Evolutionary conservation across 192 early-diverging fungal genomes (phyloP).

Genomic region (Neocallimastix lanati): DNA sequence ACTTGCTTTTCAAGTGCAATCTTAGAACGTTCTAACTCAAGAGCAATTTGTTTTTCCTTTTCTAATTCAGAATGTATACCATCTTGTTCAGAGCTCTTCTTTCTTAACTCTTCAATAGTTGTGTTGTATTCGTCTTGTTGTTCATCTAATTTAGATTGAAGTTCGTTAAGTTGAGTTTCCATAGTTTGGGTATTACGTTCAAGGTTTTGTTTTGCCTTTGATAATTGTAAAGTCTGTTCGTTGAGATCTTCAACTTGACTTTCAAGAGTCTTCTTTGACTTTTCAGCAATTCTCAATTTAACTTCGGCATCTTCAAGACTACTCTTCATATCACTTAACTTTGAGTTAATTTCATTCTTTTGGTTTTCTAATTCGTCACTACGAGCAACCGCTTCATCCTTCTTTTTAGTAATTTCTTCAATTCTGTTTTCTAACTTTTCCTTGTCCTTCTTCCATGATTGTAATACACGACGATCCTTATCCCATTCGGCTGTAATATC

Average conservation of each 20-base stretch:
- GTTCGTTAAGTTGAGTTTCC: constrained; percentile 52
- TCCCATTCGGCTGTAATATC: constrained; percentile 37
- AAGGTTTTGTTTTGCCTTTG: constrained; percentile 47
- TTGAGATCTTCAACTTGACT: constrained; percentile 51
- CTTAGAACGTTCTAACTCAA: constrained; percentile 40
- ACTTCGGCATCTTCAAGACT: constrained; percentile 51
- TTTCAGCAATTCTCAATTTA: constrained; percentile 40
- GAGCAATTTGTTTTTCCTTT: constrained; percentile 36
- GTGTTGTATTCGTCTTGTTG: constrained; percentile 41
- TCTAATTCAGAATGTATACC: constrained; percentile 42
- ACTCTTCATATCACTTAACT: constrained; percentile 36
- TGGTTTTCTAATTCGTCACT: constrained; percentile 46
- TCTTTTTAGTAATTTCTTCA: constrained; percentile 45
- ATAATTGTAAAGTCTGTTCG: constrained; percentile 45
- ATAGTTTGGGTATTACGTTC: constrained; percentile 46
- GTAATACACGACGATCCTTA: constrained; percentile 42
- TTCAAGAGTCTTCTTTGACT: constrained; percentile 53
- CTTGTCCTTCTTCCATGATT: constrained; percentile 58
- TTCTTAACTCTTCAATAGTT: constrained; percentile 45
- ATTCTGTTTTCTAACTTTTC: constrained; percentile 53
- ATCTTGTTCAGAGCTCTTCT: constrained; percentile 28
- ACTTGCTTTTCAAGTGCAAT: constrained; percentile 60
- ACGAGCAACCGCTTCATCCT: constrained; percentile 33
- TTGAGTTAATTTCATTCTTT: constrained; percentile 21
- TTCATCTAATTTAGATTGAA: constrained; percentile 56